These are phyloP conservation scores for Ambrosiella beaveri DNA, from an alignment of 2,329 filamentous ascomycete species.

Conservation along the genomic window DNA sequence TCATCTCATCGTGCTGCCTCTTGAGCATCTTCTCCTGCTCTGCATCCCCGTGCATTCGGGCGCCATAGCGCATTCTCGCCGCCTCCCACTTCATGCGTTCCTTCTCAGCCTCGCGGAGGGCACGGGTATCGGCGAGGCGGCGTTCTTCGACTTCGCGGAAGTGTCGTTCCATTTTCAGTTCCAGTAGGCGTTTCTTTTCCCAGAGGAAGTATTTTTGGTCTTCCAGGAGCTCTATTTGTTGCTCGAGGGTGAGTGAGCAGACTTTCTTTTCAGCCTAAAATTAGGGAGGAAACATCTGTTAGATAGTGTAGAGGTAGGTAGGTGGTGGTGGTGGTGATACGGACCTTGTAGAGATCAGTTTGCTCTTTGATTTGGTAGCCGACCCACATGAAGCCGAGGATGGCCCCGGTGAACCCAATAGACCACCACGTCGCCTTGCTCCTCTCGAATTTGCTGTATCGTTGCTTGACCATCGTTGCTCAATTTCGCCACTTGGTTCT, in stretches of 20 bases:
- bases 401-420: conserved; percentile 28
- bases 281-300: neutral
- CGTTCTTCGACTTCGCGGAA: neutral
- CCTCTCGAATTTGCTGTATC: neutral
- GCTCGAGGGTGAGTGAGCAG: conserved; percentile 21
- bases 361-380: conserved; percentile 33
- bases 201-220: conserved; percentile 20
- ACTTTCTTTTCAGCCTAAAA: conserved; percentile 22
- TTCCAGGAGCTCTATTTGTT: conserved; percentile 30
- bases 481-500: neutral
- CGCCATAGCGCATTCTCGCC: neutral
- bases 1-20: neutral
- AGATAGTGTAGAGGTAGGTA: neutral
- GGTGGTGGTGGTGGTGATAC: conserved; percentile 1
- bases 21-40: neutral
- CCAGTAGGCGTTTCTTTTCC: conserved; percentile 1
- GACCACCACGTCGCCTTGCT: conserved; percentile 17
- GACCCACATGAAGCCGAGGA: conserved; percentile 30
- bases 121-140: neutral
- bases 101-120: neutral
- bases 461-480: neutral
- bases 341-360: conserved; percentile 28
- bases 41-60: neutral
- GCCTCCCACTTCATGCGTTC: neutral
- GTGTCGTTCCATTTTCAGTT: neutral